Evolutionary conservation across 495 filamentous ascomycete species (phyloP).

Genomic region (Penicillium atrosanguineum): DNA sequence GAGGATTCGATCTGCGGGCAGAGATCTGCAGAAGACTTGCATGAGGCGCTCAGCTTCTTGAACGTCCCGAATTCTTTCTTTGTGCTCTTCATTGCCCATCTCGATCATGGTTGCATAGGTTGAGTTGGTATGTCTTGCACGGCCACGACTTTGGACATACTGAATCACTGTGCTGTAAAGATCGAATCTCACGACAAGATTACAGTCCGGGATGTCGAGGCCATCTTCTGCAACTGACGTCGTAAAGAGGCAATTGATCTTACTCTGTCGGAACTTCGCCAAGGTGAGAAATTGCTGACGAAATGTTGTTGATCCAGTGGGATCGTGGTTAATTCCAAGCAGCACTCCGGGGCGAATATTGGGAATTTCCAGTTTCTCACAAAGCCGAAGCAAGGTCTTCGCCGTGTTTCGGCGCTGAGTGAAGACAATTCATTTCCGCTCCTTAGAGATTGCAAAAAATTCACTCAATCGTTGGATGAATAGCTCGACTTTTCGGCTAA

Average conservation of each 20-base stretch:
- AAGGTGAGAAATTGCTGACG: slow-evolving; percentile 75
- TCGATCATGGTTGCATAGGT: slow-evolving; percentile 84
- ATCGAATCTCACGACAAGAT: slow-evolving; percentile 85
- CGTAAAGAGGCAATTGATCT: slow-evolving; percentile 85
- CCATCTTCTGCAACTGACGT: slow-evolving; percentile 95
- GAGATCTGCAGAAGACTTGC: slow-evolving; percentile 67
- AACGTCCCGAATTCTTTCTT: slow-evolving; percentile 54
- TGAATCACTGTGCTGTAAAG: slow-evolving; percentile 90
- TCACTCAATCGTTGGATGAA: slow-evolving; percentile 56
- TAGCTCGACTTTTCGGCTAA: slow-evolving; percentile 72
- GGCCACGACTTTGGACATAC: slow-evolving; percentile 92
- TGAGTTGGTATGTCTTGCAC: slow-evolving; percentile 74
- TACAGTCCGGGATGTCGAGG: slow-evolving; percentile 94
- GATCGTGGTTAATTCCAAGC: slow-evolving; percentile 54
- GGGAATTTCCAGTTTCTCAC: slow-evolving; percentile 54
- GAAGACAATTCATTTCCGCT: slow-evolving; percentile 84
- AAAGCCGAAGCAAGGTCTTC: slow-evolving; percentile 62
- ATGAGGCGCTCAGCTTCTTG: slow-evolving; percentile 56
- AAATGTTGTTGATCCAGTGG: slow-evolving; percentile 59
- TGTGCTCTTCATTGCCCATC: slow-evolving; percentile 58
- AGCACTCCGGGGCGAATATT: slow-evolving; percentile 66
- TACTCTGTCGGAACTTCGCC: slow-evolving; percentile 72
- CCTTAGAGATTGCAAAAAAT: slow-evolving; percentile 54
- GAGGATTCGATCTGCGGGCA: slow-evolving; percentile 75
- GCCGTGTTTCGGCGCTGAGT: slow-evolving; percentile 77